Base-by-base conservation (phyloP, 177 flowering plant species). In the Vitis hybrid region DNA sequence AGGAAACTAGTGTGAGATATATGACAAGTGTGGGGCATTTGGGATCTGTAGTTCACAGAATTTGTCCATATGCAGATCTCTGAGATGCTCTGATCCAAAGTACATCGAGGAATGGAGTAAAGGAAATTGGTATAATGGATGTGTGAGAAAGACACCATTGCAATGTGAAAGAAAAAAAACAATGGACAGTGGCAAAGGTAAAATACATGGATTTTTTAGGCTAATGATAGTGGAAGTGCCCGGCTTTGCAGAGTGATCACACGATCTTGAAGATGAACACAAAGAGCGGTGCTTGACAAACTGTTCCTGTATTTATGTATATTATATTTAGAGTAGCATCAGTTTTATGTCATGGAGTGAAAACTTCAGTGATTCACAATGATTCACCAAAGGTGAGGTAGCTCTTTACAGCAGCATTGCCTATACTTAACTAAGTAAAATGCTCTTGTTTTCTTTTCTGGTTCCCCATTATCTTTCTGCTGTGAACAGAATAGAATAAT, bases 101-200 rank as follows among this genome's bases (percentile, higher is more conserved):
- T 7, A 39, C 45, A 7, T 7, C 1, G 7, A 39, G 6, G 45
- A 34, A 1, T 39, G 45, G 45, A 39, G 8, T 39, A 39, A 7
- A 39, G 45, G 45, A 7, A 39, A 39, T 39, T 39, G 45, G 45
- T 5, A 5, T 5, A 7, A 7, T 39, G 45, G 45, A 39, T 39
- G 45, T 59, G 57, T 49, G 1, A 68, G 72, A 22, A 69, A 39
- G 15, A 20, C 20, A n/a, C 59, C 58, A 8, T 61, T 76, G 70
- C 61, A 65, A 59, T 76, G 79, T 39, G 29, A 26, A 70, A 69
- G 58, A 61, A 50, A 15, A 16, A n/a, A 20, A 72, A n/a, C 59
- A 61, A 51, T 13, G 56, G 29, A 58, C 14, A 22, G 51, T 39
- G 45, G 8, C 12, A 13, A 13, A 10, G 45, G 50, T 0, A 53